Base-by-base conservation (phyloP, 2,329 filamentous ascomycete genomes). In the Nothophoma quercina region DNA sequence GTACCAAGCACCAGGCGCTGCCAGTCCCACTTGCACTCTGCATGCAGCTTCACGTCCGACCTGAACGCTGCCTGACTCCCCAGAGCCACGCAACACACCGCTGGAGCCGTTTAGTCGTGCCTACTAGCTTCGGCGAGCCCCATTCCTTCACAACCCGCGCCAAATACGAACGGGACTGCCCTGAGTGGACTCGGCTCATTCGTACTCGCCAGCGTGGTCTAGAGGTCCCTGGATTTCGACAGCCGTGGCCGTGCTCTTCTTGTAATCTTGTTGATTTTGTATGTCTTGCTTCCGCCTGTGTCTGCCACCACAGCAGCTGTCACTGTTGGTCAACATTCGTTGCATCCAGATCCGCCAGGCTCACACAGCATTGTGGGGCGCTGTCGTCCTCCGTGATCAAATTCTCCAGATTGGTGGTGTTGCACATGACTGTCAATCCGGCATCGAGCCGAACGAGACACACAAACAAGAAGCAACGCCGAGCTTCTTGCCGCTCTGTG, bases 401-500 rank as follows among this genome's bases (percentile, higher is more conserved):
- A 36, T 48, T 22, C 43, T 48, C 43, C 43, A 48, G 43, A 48
- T 53, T 32, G 38, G 18, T 23, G 40, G 28, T 13, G 55, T 60
- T 39, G 58, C 56, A 60, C 60, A 54, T 51, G 47, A 56, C 47
- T 50, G 35, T 55, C 40, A 40, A 43, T 47, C 45, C 59, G 59
- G 59, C 22, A 55, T 38, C 46, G 34, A 50, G 54, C 58, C 60
- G 58, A 63, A 16, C n/a, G 26, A 38, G 45, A n/a, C 21, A 46
- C 55, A 57, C 40, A 56, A 41, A 46, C 35, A 56, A 46, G 41
- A 50, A 30, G 28, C 33, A 56, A 38, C 56, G 44, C 57, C 39
- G 54, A 50, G 54, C 56, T 42, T 50, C 48, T 36, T 55, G 32
- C 42, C 46, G 50, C 32, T 39, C 40, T 41, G 51, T 52, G 51